phyloP scores from a whole-genome alignment of 1,284 basidiomycete species.

The Stereum hirsutum region DNA sequence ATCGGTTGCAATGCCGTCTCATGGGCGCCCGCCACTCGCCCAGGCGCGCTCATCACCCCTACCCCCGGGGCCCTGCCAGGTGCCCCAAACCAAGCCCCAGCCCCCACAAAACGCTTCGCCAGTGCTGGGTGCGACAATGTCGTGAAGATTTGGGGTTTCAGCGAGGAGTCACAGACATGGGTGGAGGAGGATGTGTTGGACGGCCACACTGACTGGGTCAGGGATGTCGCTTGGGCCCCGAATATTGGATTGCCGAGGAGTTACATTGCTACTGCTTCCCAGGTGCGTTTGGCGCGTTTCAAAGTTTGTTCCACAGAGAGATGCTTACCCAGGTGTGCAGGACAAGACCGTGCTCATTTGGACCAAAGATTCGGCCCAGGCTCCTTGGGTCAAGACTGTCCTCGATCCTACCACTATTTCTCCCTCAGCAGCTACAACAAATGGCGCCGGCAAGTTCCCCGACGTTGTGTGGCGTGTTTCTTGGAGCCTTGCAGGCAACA shows the following conservation, averaged over 20 bases:
- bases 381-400: constrained; percentile 80
- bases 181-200: constrained; percentile 82
- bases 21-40: constrained; percentile 91
- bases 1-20: constrained; percentile 97
- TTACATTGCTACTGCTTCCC: constrained; percentile 93
- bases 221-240: constrained; percentile 96
- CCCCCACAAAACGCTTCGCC: constrained; percentile 75
- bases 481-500: constrained; percentile 95
- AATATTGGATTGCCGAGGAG: constrained; percentile 91
- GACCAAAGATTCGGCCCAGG: constrained; percentile 76
- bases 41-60: constrained; percentile 74
- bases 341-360: constrained; percentile 93
- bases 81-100: constrained; percentile 12
- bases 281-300: constrained; percentile 36
- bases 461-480: constrained; percentile 97
- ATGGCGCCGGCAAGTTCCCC: constrained; percentile 69
- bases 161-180: constrained; percentile 76
- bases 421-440: constrained; percentile 29
- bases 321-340: constrained; percentile 29
- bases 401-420: constrained; percentile 67
- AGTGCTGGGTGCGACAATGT: constrained; percentile 95
- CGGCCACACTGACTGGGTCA: constrained; percentile 95
- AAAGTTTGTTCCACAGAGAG: no score
- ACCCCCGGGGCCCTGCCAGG: constrained; percentile 30
- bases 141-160: constrained; percentile 91